phyloP scores from a whole-genome alignment of 352 stramenopile genomes.

The Phytophthora idaei region DNA sequence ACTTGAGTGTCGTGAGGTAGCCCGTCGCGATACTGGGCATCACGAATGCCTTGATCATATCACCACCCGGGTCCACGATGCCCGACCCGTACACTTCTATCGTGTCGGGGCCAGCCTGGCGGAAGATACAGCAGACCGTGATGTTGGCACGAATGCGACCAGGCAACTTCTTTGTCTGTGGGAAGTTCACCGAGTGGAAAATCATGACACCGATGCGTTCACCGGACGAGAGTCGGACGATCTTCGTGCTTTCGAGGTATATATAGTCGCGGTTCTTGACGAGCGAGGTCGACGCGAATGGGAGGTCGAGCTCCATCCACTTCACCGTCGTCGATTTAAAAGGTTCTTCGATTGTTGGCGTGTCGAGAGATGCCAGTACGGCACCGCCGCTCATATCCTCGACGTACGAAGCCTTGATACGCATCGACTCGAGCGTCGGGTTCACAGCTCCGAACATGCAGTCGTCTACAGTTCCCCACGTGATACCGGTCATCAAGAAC shows the following conservation, averaged over 20 bases:
- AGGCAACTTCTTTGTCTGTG: slow-evolving; percentile 43
- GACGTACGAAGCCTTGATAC: slow-evolving; percentile 50
- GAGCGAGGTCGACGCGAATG: slow-evolving; percentile 29
- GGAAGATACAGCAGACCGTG: slow-evolving; percentile 59
- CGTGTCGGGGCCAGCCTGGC: slow-evolving; percentile 43
- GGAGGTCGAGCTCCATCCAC: slow-evolving; percentile 45
- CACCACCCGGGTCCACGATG: slow-evolving; percentile 10
- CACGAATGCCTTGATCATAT: slow-evolving; percentile 37
- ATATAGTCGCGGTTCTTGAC: slow-evolving; percentile 48
- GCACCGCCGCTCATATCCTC: slow-evolving; percentile 49
- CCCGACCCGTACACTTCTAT: slow-evolving; percentile 44
- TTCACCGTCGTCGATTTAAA: slow-evolving; percentile 48
- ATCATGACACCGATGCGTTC: slow-evolving; percentile 54
- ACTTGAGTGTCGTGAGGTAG: slow-evolving; percentile 36
- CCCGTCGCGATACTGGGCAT: slow-evolving; percentile 28
- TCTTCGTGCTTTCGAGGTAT: slow-evolving; percentile 51
- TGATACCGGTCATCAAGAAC: slow-evolving; percentile 40
- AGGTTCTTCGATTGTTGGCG: slow-evolving; percentile 48
- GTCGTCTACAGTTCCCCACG: slow-evolving; percentile 45
- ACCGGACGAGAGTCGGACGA: slow-evolving; percentile 31
- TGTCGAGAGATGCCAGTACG: slow-evolving; percentile 44
- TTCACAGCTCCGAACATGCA: slow-evolving; percentile 49
- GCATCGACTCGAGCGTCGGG: slow-evolving; percentile 43
- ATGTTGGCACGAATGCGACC: slow-evolving; percentile 50
- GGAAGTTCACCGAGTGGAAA: slow-evolving; percentile 54